Conservation (phyloP, 345 rosid genomes). For the Sonneratia alba region DNA sequence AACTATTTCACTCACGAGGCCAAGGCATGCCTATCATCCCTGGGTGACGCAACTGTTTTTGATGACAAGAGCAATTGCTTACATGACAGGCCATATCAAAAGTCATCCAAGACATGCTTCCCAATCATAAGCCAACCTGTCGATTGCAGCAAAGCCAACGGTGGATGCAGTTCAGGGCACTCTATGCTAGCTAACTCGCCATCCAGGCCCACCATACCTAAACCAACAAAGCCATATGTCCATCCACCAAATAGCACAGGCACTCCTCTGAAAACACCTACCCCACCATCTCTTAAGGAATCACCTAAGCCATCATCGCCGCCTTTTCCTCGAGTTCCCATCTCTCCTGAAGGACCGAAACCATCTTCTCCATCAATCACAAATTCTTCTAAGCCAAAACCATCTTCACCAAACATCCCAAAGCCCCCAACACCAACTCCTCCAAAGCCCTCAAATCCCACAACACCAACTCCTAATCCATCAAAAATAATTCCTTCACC, state of each 20-base stretch:
- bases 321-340: conserved; percentile 1
- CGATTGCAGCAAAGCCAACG: conserved; percentile 27
- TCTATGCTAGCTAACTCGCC: not conserved
- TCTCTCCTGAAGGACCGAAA: not conserved
- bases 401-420: not conserved
- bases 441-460: not conserved
- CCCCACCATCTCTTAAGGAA: not conserved
- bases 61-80: conserved; percentile 31
- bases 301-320: not conserved
- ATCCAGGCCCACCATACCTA: conserved; percentile 18
- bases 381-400: not conserved
- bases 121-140: conserved; percentile 31
- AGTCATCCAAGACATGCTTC: conserved; percentile 27
- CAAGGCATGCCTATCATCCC: conserved; percentile 8
- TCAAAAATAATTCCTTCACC: not conserved
- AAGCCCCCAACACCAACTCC: not conserved
- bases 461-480: not conserved
- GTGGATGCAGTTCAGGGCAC: not conserved
- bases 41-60: not conserved
- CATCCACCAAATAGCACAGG: not conserved
- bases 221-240: not conserved
- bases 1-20: conserved; percentile 22
- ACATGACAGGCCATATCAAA: conserved; percentile 38
- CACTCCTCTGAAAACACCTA: not conserved
- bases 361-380: not conserved